These are phyloP conservation scores for Brassica incana DNA, from an alignment of 345 rosid species.

Conservation along the genomic window DNA sequence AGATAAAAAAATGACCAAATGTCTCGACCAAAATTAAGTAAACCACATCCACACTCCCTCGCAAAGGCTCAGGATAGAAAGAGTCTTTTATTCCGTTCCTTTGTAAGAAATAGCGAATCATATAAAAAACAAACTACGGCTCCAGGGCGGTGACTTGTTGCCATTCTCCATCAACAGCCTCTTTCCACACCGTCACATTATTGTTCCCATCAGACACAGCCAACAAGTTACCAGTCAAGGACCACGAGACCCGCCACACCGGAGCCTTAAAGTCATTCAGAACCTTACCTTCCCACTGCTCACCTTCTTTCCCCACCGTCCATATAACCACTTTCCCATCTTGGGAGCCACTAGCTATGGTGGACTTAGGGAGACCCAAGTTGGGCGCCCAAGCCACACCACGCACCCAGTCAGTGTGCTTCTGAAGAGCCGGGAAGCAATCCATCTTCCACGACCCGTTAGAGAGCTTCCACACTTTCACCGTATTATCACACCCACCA, in stretches of 20 bases:
- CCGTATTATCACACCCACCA: constrained; percentile 66
- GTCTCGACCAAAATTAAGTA: constrained; percentile 4
- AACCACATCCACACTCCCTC: constrained; percentile 23
- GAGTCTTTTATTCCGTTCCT: not conserved
- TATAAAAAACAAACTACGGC: constrained; percentile 29
- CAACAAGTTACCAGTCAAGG: constrained; percentile 61
- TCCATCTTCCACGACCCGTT: constrained; percentile 70
- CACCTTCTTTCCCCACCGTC: constrained; percentile 61
- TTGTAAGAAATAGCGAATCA: not conserved
- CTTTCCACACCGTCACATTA: constrained; percentile 65
- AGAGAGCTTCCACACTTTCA: constrained; percentile 62
- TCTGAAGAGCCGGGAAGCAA: constrained; percentile 62
- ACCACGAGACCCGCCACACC: constrained; percentile 68
- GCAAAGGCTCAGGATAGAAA: not conserved
- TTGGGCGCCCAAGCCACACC: constrained; percentile 79
- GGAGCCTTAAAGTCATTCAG: constrained; percentile 64
- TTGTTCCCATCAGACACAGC: constrained; percentile 63
- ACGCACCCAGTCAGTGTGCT: constrained; percentile 66
- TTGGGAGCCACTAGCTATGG: constrained; percentile 66
- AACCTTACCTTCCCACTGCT: constrained; percentile 63
- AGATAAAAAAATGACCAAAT: not conserved
- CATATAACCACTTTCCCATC: constrained; percentile 67
- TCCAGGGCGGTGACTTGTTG: constrained; percentile 51
- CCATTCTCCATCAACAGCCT: constrained; percentile 67
- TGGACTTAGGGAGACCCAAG: constrained; percentile 72